Conservation (phyloP, 1,284 basidiomycete genomes). For the Rhodotorula sp. region DNA sequence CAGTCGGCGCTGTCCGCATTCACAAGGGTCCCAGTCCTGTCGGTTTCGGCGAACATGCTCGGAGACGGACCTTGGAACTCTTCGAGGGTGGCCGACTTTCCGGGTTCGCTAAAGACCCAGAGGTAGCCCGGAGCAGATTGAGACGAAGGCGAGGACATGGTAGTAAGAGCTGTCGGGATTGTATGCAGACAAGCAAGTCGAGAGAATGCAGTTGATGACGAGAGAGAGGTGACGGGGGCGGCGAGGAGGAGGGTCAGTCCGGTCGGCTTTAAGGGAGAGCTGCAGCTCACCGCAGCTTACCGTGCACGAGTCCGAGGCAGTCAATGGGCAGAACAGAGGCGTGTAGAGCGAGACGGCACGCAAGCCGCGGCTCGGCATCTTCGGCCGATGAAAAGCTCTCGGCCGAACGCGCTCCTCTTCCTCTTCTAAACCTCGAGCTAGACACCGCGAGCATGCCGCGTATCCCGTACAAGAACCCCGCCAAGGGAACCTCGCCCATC, state of each 20-base stretch:
- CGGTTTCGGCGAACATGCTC: too few species aligned
- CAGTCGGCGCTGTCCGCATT: background rate
- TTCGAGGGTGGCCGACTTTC: slow-evolving; percentile 40
- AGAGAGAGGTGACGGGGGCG: too few species aligned
- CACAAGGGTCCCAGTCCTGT: background rate
- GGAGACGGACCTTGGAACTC: slow-evolving; percentile 46
- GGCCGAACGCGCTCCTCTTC: background rate
- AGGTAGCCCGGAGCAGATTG: slow-evolving; percentile 43
- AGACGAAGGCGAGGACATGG: slow-evolving; percentile 19
- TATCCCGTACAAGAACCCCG: slow-evolving; percentile 48
- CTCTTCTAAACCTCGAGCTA: background rate
- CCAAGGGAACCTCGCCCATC: slow-evolving; percentile 47
- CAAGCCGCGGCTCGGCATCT: background rate
- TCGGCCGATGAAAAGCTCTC: background rate
- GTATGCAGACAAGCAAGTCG: background rate
- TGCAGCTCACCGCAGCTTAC: background rate
- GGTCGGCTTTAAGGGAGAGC: too few species aligned
- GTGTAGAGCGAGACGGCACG: background rate
- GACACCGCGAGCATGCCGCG: slow-evolving; percentile 38
- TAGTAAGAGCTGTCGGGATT: background rate
- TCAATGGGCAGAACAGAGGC: background rate
- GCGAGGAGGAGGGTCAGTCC: too few species aligned
- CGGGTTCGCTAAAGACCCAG: slow-evolving; percentile 46
- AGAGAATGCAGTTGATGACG: background rate
- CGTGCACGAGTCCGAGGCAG: too few species aligned